These are phyloP conservation scores for Lasiodiplodia sp. DNA, from an alignment of 2,329 filamentous ascomycete genomes.

Conservation along the genomic window DNA sequence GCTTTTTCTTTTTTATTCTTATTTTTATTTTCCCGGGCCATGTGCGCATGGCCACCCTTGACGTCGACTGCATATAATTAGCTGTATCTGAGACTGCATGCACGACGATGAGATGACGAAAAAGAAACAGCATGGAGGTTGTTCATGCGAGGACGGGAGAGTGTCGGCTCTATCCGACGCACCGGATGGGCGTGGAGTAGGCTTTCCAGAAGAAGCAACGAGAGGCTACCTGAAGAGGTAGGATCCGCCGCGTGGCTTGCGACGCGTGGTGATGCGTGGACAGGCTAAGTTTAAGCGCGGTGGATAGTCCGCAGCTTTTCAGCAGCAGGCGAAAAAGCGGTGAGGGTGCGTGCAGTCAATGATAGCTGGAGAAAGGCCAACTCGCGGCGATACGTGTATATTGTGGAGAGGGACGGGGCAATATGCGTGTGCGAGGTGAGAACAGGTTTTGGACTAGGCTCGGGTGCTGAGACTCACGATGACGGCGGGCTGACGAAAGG, in stretches of 20 bases:
- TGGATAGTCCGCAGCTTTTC: neutral
- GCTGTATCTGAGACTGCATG: neutral
- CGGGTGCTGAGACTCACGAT: neutral
- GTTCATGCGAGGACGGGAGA: slow-evolving; percentile 16
- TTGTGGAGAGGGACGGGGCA: neutral
- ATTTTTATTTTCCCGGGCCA: neutral
- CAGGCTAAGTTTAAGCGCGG: neutral
- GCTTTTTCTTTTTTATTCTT: neutral
- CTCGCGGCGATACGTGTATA: slow-evolving; percentile 4
- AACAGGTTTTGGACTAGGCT: slow-evolving; percentile 14
- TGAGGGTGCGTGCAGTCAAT: neutral
- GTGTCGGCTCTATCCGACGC: slow-evolving; percentile 6
- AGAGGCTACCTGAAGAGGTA: neutral
- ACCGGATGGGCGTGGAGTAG: neutral
- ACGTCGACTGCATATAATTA: neutral
- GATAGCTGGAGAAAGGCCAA: neutral
- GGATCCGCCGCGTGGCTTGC: neutral
- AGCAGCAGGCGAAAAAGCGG: slow-evolving; percentile 13
- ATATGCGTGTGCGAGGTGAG: slow-evolving; percentile 7
- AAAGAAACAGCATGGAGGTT: neutral
- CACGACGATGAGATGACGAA: neutral
- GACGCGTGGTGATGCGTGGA: slow-evolving; percentile 1
- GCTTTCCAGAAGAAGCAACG: slow-evolving; percentile 3
- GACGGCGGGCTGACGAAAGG: neutral
- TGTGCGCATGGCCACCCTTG: neutral